Evolutionary conservation across 768 basidiomycete species (phyloP), one percentile per base, ranked within the genome.

Genomic region (Russula sp.): DNA sequence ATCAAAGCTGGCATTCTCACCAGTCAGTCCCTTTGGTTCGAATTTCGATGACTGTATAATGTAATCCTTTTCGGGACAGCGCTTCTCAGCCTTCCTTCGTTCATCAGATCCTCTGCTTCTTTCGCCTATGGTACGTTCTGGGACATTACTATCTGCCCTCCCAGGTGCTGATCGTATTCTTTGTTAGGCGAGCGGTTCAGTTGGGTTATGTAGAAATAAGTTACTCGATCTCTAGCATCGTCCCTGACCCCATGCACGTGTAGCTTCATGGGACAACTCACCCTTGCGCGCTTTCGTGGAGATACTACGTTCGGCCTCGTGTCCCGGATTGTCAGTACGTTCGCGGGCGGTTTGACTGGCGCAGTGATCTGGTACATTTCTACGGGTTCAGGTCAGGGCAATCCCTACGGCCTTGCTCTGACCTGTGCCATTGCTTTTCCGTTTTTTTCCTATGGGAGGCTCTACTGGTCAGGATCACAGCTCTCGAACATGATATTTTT

Each of bases 211-310:
- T 88, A 11, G n/a, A 18, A n/a, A 22, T 36, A 59, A 68, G 82
- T 62, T 20, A 47, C 25, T 16, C 53, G n/a, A 14, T 60, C 25
- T 36, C 25, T 10, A 43, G 39, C 43, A 29, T 5, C 54, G 60
- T n/a, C 11, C 25, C n/a, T 55, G 9, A 42, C 34, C 58, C 0
- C 14, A 57, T 50, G 38, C 18, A 16, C 3, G 46, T 59, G 35
- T 58, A 88, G 85, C 18, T 78, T 90, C 68, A 89, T 90, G 85
- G 87, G 82, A 0, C 89, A 90, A 67, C 74, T 89, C 7, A 87
- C 87, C 0, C 71, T 88, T 0, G 75, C 85, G 9, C 81, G 88
- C 18, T 90, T 88, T 68, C 78, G 85, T 47, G 89, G 88, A 1
- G 89, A 92, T 55, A 92, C 88, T 0, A 78, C 81, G 0, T 87